Evolutionary conservation across 164 flowering plant species (phyloP).

Genomic region (Liriodendron chinense): DNA sequence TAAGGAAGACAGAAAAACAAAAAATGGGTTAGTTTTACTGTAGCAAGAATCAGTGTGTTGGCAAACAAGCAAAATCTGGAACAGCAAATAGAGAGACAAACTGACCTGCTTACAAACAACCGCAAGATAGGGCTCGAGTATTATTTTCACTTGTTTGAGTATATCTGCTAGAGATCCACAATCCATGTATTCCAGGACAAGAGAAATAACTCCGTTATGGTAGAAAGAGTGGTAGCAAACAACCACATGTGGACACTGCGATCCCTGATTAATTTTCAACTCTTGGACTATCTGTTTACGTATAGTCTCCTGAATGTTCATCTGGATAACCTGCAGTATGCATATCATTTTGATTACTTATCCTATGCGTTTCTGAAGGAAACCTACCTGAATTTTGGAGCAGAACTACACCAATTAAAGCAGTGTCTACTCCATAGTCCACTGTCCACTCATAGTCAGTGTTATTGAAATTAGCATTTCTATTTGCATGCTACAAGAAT

Average conservation of each 20-base stretch:
- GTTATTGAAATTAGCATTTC: not conserved
- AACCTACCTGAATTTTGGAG: not conserved
- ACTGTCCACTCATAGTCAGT: not conserved
- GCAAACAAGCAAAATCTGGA: not conserved
- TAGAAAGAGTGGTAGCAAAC: conserved; percentile 94
- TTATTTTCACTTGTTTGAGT: conserved; percentile 82
- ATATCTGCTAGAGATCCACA: conserved; percentile 92
- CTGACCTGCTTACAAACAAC: conserved; percentile 91
- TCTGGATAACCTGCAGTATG: conserved; percentile 78
- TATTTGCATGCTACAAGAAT: not conserved
- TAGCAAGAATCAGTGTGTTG: not conserved
- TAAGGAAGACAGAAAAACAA: not conserved
- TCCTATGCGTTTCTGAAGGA: not conserved
- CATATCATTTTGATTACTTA: not conserved
- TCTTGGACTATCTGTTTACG: conserved; percentile 97
- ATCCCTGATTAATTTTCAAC: conserved; percentile 87
- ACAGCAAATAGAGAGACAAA: not conserved
- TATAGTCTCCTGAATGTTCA: conserved; percentile 91
- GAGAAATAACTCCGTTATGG: conserved; percentile 92
- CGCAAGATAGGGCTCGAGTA: conserved; percentile 97
- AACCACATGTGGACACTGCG: conserved; percentile 83
- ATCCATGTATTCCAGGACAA: conserved; percentile 97
- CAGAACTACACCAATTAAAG: not conserved
- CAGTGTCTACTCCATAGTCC: not conserved
- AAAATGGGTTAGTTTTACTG: not conserved